Conservation (phyloP, 805 yeast genomes). For the Schizosaccharomyces japonicus region DNA sequence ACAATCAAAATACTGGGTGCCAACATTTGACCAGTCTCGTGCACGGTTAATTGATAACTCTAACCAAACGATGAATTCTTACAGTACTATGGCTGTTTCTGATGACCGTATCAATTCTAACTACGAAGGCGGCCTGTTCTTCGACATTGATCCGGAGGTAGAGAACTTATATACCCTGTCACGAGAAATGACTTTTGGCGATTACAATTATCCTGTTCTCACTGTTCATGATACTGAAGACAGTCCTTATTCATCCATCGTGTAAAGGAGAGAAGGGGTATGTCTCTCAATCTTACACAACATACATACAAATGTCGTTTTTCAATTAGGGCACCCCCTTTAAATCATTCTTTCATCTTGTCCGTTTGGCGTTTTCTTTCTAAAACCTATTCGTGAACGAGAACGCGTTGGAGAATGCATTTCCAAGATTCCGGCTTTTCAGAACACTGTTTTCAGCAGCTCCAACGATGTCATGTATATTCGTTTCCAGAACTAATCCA, state of each 20-base stretch:
- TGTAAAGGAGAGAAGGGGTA: too few relatives aligned
- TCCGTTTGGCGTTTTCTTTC: too few relatives aligned
- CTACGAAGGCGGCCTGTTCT: background rate
- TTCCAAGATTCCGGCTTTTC: too few relatives aligned
- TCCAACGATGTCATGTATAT: conserved; percentile 52
- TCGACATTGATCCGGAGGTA: conserved; percentile 13
- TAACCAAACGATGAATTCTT: background rate
- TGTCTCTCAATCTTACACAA: too few relatives aligned
- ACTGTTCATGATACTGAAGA: conserved; percentile 14
- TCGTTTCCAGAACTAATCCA: conserved; percentile 92
- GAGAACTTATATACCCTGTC: conserved; percentile 18
- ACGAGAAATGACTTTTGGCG: conserved; percentile 17
- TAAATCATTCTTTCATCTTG: too few relatives aligned
- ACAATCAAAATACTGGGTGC: conserved; percentile 60
- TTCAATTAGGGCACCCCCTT: too few relatives aligned
- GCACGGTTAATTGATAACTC: background rate
- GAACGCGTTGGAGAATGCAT: too few relatives aligned
- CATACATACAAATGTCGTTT: too few relatives aligned
- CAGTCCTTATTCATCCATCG: too few relatives aligned
- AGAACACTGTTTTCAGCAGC: conserved; percentile 19
- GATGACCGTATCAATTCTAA: background rate
- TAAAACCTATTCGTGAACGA: too few relatives aligned
- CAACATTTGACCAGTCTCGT: conserved; percentile 9
- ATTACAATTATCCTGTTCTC: conserved; percentile 21
- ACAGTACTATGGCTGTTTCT: background rate